Base-by-base conservation (phyloP, 73 alveolate species). In the Blepharisma japonicum region DNA sequence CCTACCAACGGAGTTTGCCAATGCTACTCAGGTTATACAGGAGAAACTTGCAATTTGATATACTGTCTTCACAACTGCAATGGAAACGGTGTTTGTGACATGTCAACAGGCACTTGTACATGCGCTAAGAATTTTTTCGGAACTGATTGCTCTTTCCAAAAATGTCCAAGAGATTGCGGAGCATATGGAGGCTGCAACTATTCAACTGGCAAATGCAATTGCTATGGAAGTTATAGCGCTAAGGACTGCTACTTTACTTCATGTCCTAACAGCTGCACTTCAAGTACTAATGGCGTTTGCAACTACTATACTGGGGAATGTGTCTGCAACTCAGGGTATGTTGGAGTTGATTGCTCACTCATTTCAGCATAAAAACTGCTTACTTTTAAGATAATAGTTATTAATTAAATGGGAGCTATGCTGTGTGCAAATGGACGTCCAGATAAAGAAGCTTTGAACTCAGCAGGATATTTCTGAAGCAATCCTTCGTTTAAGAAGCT, bases 171-270 rank as follows among this genome's bases (percentile, higher is more conserved):
- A 61, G 74, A 61, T 5, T 61, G 74, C 5, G 74, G 74, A 61
- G 74, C 74, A 14, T 61, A 61, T 5, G 74, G 74, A 20, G 74
- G 74, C 14, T 61, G 74, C 46, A 61, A 61, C 74, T 61, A 14
- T 14, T 61, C 46, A 61, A 61, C 74, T 61, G 74, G 74, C 2
- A 48, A 61, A 61, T 61, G 74, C 74, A 61, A 61, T 0, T 61
- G 74, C 46, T 61, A 61, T 61, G 74, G 74, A 20, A 61, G 6
- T 20, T n/a, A 18, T 61, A 9, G 49, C 4, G 74, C 14, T 14
- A 61, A 61, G 2, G 74, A 61, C 23, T 61, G 74, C 74, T 14
- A 14, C 47, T 61, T 61, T 61, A 2, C 74, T 61, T 2, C 49
- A 14, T 61, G 74, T 61, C 67, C 67, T 14, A 2, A 3, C n/a